phyloP scores from a whole-genome alignment of 1,284 basidiomycete species.

The Mycosarcoma mackinlayi region DNA sequence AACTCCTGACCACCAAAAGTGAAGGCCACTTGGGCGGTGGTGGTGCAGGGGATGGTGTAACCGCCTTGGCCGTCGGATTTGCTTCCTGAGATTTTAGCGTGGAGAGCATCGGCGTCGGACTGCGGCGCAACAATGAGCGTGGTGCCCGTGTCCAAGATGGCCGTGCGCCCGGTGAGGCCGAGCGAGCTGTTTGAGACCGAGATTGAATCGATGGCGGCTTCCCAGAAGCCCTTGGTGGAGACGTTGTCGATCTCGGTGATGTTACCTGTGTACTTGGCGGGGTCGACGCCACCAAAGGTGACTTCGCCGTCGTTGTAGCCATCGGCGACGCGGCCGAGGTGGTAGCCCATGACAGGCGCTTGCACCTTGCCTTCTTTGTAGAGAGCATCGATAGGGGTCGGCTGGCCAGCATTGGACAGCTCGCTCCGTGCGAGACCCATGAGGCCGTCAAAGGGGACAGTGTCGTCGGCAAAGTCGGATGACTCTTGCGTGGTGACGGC shows the following conservation, averaged over 20 bases:
- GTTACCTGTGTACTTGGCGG: constrained; percentile 71
- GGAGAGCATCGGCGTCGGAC: constrained; percentile 73
- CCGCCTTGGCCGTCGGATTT: constrained; percentile 70
- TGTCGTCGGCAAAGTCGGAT: constrained; percentile 72
- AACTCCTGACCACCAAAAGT: constrained; percentile 77
- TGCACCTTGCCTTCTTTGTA: constrained; percentile 75
- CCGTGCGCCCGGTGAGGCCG: constrained; percentile 71
- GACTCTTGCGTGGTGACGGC: constrained; percentile 78
- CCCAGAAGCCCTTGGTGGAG: constrained; percentile 77
- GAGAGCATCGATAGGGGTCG: constrained; percentile 81
- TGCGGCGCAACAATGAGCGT: constrained; percentile 69
- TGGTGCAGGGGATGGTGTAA: constrained; percentile 83
- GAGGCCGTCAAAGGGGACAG: constrained; percentile 78
- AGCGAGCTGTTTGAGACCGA: constrained; percentile 73
- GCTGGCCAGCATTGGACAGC: constrained; percentile 74
- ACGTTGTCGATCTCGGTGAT: constrained; percentile 67
- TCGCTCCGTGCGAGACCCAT: constrained; percentile 75
- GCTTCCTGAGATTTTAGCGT: constrained; percentile 75
- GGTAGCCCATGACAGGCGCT: constrained; percentile 81
- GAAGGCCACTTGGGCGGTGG: constrained; percentile 75
- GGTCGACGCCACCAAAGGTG: constrained; percentile 83
- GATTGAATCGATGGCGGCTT: constrained; percentile 75
- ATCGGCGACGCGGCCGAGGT: constrained; percentile 77
- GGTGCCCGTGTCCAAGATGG: constrained; percentile 69
- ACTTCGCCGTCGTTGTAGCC: constrained; percentile 79